phyloP scores from a whole-genome alignment of 2,329 filamentous ascomycete genomes.

The Lachnellula occidentalis region DNA sequence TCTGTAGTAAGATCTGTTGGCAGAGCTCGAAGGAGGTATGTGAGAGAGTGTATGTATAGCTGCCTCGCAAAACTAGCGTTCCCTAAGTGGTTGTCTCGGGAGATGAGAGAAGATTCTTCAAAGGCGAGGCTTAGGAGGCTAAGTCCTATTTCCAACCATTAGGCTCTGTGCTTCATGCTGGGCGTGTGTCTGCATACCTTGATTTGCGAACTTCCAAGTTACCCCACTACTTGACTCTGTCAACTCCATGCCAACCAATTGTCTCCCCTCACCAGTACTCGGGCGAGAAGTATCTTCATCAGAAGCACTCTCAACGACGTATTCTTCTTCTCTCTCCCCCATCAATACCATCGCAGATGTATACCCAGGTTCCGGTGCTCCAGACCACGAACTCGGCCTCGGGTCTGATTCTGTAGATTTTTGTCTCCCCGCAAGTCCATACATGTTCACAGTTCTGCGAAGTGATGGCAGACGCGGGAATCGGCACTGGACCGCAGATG shows the following conservation, averaged over 20 bases:
- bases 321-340: slow-evolving; percentile 11
- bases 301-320: slow-evolving; percentile 13
- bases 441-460: slow-evolving; percentile 34
- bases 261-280: background rate
- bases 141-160: slow-evolving; percentile 33
- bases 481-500: slow-evolving; percentile 45
- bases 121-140: slow-evolving; percentile 41
- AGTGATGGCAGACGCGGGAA: slow-evolving; percentile 48
- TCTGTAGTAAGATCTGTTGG: slow-evolving; percentile 50
- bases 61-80: slow-evolving; percentile 49
- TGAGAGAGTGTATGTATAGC: slow-evolving; percentile 58
- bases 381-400: slow-evolving; percentile 28
- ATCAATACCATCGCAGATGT: slow-evolving; percentile 20
- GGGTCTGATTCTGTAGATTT: slow-evolving; percentile 22
- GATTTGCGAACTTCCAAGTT: slow-evolving; percentile 46
- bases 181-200: slow-evolving; percentile 34
- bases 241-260: slow-evolving; percentile 9
- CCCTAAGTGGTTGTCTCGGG: slow-evolving; percentile 27
- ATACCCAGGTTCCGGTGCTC: slow-evolving; percentile 23
- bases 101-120: slow-evolving; percentile 37
- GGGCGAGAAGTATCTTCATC: slow-evolving; percentile 18
- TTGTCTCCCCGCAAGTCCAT: slow-evolving; percentile 11
- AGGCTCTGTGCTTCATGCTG: background rate
- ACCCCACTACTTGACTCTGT: slow-evolving; percentile 34
- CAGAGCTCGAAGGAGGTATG: slow-evolving; percentile 59